Evolutionary conservation across 257 asterid species (phyloP).

Genomic region (Solanum etuberosum): DNA sequence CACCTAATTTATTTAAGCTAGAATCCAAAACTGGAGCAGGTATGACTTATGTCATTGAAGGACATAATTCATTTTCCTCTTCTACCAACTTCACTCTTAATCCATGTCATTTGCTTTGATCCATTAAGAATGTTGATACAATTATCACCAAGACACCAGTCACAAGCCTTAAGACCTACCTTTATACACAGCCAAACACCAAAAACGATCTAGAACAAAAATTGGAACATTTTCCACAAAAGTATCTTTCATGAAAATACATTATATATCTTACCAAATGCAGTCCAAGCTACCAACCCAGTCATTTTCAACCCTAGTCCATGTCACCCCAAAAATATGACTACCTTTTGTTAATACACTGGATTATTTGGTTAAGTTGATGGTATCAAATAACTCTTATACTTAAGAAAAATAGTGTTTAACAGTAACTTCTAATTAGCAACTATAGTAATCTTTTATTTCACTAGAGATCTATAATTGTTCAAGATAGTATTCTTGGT

Average conservation of each 20-base stretch:
- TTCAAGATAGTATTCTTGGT: neutral
- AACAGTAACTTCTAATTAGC: neutral
- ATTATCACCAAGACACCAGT: neutral
- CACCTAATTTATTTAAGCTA: neutral
- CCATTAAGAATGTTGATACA: neutral
- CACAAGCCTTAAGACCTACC: neutral
- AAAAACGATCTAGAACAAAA: neutral
- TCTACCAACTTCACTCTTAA: neutral
- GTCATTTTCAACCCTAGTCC: neutral
- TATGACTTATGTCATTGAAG: neutral
- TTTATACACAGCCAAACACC: neutral
- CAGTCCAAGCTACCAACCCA: neutral
- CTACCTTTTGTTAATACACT: neutral
- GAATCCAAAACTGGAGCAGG: neutral
- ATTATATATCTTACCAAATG: neutral
- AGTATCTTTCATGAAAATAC: neutral
- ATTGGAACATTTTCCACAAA: neutral
- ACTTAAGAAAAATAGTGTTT: neutral
- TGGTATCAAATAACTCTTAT: neutral
- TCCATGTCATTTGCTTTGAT: neutral
- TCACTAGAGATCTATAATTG: neutral
- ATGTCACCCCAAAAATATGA: neutral
- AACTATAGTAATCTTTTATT: neutral
- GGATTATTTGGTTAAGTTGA: neutral
- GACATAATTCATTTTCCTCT: neutral